phyloP scores from a whole-genome alignment of 1,139 yeast species.

The Torulaspora globosa region DNA sequence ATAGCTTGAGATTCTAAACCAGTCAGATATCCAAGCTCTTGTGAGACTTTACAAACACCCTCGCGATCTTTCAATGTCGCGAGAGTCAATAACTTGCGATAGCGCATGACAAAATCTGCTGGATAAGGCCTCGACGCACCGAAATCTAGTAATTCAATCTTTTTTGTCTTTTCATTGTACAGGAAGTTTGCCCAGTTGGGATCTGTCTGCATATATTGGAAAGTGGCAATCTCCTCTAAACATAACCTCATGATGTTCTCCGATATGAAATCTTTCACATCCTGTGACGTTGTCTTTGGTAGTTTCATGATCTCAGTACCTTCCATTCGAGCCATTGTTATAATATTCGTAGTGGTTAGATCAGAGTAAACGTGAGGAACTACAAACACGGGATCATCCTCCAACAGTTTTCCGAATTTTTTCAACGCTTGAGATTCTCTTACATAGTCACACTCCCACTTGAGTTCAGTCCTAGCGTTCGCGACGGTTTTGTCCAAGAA shows the following conservation, averaged over 20 bases:
- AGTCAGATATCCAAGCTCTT: conserved; percentile 79
- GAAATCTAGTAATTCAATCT: conserved; percentile 84
- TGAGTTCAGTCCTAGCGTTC: conserved; percentile 86
- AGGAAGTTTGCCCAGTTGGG: conserved; percentile 99
- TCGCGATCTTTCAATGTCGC: conserved; percentile 69
- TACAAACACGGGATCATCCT: conserved; percentile 63
- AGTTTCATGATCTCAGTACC: conserved; percentile 83
- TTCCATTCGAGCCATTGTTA: conserved; percentile 85
- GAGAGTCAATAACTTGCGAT: conserved; percentile 69
- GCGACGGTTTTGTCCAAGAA: conserved; percentile 89
- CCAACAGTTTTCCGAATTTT: conserved; percentile 56
- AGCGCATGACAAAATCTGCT: conserved; percentile 62
- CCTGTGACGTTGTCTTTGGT: conserved; percentile 56
- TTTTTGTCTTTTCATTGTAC: conserved; percentile 59
- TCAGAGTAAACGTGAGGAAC: conserved; percentile 82
- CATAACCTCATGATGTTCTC: conserved; percentile 84
- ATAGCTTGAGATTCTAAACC: conserved; percentile 84
- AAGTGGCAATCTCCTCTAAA: conserved; percentile 74
- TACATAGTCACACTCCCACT: conserved; percentile 96
- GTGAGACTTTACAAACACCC: conserved; percentile 61
- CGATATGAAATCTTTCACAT: conserved; percentile 74
- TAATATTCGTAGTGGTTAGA: conserved; percentile 73
- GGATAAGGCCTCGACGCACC: conserved; percentile 89
- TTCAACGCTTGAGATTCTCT: conserved; percentile 83
- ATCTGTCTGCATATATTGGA: conserved; percentile 95